These are phyloP conservation scores for Psilocybe subaeruginosa DNA, from an alignment of 768 basidiomycete genomes.

Conservation along the genomic window DNA sequence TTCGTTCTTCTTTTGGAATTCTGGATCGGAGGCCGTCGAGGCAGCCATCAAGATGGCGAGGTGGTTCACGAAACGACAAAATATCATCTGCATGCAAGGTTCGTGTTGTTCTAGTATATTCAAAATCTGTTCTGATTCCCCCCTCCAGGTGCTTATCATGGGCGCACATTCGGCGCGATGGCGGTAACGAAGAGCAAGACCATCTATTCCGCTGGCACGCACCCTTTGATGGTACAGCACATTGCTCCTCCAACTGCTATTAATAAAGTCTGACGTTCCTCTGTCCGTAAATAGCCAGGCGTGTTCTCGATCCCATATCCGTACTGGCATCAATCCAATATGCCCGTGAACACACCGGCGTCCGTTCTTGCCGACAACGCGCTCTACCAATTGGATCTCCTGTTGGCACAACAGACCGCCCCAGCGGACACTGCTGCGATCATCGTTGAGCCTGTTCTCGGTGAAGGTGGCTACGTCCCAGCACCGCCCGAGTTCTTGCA, in stretches of 20 bases:
- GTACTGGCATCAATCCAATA: slow-evolving; percentile 86
- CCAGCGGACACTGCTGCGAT: slow-evolving; percentile 93
- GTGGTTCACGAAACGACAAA: slow-evolving; percentile 75
- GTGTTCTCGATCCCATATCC: slow-evolving; percentile 85
- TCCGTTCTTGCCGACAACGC: slow-evolving; percentile 62
- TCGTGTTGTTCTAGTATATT: neutral
- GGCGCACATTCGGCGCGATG: slow-evolving; percentile 92
- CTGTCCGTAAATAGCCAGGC: slow-evolving; percentile 60
- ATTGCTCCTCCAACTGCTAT: neutral
- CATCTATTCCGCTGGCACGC: slow-evolving; percentile 77
- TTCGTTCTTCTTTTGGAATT: slow-evolving; percentile 98
- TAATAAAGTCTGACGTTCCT: neutral
- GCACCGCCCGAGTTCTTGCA: slow-evolving; percentile 80
- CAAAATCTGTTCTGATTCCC: neutral
- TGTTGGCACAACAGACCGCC: slow-evolving; percentile 76
- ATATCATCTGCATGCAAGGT: slow-evolving; percentile 93
- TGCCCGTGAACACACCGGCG: slow-evolving; percentile 56
- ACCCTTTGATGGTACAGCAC: slow-evolving; percentile 77
- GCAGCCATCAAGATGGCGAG: slow-evolving; percentile 89
- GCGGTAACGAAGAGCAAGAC: slow-evolving; percentile 95
- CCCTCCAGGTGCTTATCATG: slow-evolving; percentile 76
- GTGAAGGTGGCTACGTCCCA: slow-evolving; percentile 95
- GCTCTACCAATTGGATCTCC: slow-evolving; percentile 80
- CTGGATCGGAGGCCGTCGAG: slow-evolving; percentile 93
- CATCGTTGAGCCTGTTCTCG: slow-evolving; percentile 89